Base-by-base conservation (phyloP, 1,139 yeast species). In the Suhomyces coccinellae region DNA sequence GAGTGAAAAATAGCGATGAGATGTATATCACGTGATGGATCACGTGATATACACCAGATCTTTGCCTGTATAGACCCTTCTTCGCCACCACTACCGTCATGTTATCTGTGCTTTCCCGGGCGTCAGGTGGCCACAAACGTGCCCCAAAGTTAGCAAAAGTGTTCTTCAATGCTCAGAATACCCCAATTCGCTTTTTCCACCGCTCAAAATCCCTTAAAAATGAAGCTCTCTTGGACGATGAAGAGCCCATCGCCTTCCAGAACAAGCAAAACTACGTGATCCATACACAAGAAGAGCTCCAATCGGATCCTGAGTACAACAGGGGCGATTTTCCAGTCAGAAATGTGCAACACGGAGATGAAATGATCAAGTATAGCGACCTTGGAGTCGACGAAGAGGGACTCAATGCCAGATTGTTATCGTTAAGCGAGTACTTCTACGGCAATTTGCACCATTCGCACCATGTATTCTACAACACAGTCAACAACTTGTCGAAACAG, bases 391-490 rank as follows among this genome's bases (percentile, higher is more conserved):
- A 63, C 38, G 53, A 52, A 7, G 40, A 39, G 11, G 68, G 67
- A n/a, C 56, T 59, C 41, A 51, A 49, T 32, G 52, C 56, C 22
- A 44, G 62, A 13, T 41, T 59, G 22, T 54, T 72, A 52, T 49
- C 67, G 32, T 51, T 71, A 15, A 63, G 68, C 11, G 75, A 73
- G 50, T 74, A 74, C 54, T 73, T 74, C 47, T 58, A 59, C 41
- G 79, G 78, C 2, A 71, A 74, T 49, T 59, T 64, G 9, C 75
- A 74, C 54, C 77, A 72, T 50, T 61, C 73, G 0, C 73, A 71
- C 47, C 72, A 71, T 51, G 71, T 71, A 1, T 67, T 71, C 48
- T 54, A 54, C 46, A 52, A 59, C 46, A 64, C 72, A 43, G 42
- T 56, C 51, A 52, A 57, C 51, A 56, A 47, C 51, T 53, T 59